These are phyloP conservation scores for Teratosphaeria destructans DNA, from an alignment of 2,329 filamentous ascomycete species.

Conservation along the genomic window DNA sequence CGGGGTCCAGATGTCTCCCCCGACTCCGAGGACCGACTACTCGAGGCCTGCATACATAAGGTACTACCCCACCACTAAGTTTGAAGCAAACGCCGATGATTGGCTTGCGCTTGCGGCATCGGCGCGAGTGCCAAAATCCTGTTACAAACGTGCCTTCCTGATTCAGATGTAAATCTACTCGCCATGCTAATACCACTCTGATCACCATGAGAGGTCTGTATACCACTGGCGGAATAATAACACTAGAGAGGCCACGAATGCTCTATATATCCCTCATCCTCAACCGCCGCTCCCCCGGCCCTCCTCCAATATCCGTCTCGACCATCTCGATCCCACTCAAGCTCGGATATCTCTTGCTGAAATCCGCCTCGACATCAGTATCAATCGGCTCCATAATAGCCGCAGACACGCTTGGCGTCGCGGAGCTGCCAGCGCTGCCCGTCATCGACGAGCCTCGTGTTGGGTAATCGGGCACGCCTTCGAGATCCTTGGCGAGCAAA, in stretches of 20 bases:
- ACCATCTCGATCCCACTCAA: conserved; percentile 78
- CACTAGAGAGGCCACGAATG: neutral
- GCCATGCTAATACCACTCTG: too few relatives aligned
- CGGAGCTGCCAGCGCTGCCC: neutral
- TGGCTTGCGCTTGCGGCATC: neutral
- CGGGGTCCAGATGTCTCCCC: neutral
- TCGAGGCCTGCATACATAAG: neutral
- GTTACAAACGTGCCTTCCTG: too few relatives aligned
- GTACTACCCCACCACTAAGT: neutral
- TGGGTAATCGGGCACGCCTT: conserved; percentile 27
- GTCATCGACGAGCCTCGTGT: conserved; percentile 1
- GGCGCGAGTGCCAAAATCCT: neutral
- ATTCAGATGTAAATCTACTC: too few relatives aligned
- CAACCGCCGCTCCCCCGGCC: neutral
- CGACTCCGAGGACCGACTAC: neutral
- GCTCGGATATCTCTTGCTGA: conserved; percentile 79
- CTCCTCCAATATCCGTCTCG: conserved; percentile 36
- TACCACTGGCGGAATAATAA: too few relatives aligned
- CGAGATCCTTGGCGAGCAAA: conserved; percentile 26
- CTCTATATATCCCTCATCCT: conserved; percentile 1
- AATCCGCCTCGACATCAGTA: conserved; percentile 60
- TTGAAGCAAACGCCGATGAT: neutral
- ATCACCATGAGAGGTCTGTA: too few relatives aligned
- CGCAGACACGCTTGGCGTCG: neutral
- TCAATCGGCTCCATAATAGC: conserved; percentile 32